Evolutionary conservation across 345 rosid species (phyloP), one percentile per base, ranked within the genome.

Genomic region (Capsella bursapastoris): DNA sequence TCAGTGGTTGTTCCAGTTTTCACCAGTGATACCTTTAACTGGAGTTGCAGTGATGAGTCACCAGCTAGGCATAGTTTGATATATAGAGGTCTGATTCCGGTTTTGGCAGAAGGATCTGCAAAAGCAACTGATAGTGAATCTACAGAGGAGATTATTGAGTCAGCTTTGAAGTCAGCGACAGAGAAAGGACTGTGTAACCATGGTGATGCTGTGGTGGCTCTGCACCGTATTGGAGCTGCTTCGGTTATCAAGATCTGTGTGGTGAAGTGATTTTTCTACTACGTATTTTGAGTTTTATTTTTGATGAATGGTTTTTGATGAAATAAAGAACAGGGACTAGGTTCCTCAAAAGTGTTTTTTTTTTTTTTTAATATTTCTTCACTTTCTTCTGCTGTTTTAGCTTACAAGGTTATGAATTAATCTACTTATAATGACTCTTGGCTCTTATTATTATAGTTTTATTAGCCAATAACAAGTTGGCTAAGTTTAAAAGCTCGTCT

Each of bases 11-110:
- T 88, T 10, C 88, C 92, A 0, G 83, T 83, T 58, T 80, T 86
- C 34, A 71, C 82, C 41, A 83, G 84, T 2, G 87, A 86, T 80
- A 82, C 82, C 4, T 78, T 83, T n/a, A 84, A 74, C 43, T 84
- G 87, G 89, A 71, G 83, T 16, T 86, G 92, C 84, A 86, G 84
- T 3, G 83, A 84, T 64, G 89, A 83, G 57, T 67, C 73, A 27
- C 73, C 73, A 2, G 73, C 73, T 0, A 70, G 73, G 44, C 73
- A 70, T 56, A 70, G 73, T 45, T 44, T 70, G 64, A 55, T 70
- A 55, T 56, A 55, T 14, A 55, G 64, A 70, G 73, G 73, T 57
- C 10, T 70, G 64, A 16, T 70, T 31, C 73, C 64, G 16, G 64
- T 70, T 5, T 70, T 70, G 65, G 64, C 2, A 10, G 64, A 55